These are phyloP conservation scores for Talaromyces piceae DNA, from an alignment of 2,329 filamentous ascomycete genomes.

Conservation along the genomic window DNA sequence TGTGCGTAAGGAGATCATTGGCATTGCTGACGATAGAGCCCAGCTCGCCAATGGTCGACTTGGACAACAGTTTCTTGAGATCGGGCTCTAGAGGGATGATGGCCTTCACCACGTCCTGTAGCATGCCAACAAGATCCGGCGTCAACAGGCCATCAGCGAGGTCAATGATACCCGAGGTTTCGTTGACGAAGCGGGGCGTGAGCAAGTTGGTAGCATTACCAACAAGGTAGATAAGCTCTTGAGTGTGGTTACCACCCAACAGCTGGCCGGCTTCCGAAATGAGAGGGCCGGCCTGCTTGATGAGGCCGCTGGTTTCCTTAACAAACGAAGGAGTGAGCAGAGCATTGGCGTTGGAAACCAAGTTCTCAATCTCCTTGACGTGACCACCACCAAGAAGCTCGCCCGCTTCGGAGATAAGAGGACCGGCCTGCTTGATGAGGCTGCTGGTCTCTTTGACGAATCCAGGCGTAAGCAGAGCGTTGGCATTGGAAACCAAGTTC, in stretches of 20 bases:
- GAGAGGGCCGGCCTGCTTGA: slow-evolving; percentile 8
- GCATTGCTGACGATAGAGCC: slow-evolving; percentile 19
- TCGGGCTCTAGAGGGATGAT: slow-evolving; percentile 12
- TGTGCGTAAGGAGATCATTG: slow-evolving; percentile 24
- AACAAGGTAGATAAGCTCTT: slow-evolving; percentile 11
- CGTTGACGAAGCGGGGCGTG: slow-evolving; percentile 20
- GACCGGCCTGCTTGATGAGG: not conserved
- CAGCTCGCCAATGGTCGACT: slow-evolving; percentile 7
- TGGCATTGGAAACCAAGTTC: slow-evolving; percentile 18
- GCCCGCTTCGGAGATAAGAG: not conserved
- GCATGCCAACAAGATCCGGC: slow-evolving; percentile 6
- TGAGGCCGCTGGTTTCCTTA: not conserved
- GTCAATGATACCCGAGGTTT: slow-evolving; percentile 17
- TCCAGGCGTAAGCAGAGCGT: slow-evolving; percentile 23
- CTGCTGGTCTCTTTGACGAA: slow-evolving; percentile 20
- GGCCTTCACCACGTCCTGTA: slow-evolving; percentile 3
- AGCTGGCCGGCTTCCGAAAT: slow-evolving; percentile 3
- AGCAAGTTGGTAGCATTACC: slow-evolving; percentile 18
- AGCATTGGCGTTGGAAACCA: slow-evolving; percentile 15
- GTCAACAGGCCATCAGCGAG: slow-evolving; percentile 6
- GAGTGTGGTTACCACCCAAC: slow-evolving; percentile 15
- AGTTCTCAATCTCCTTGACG: slow-evolving; percentile 15
- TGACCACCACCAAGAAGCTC: slow-evolving; percentile 14
- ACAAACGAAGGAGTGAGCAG: not conserved
- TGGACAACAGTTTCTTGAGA: slow-evolving; percentile 8